These are phyloP conservation scores for Pugionium dolabratum DNA, from an alignment of 345 rosid genomes.

Conservation along the genomic window DNA sequence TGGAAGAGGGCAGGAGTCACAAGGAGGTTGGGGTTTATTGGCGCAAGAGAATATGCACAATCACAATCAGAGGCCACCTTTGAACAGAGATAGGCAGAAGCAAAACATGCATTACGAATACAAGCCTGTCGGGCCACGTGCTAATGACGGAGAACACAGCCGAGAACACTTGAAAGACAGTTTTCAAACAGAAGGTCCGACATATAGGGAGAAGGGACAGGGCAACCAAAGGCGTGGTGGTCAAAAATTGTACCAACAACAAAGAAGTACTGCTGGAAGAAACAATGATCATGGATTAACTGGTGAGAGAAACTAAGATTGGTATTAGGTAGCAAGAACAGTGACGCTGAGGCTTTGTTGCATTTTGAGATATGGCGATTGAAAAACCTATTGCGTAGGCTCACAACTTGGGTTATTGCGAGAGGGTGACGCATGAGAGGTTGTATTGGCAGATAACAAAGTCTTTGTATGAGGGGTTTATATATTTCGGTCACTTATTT, in stretches of 20 bases:
- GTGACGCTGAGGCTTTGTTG: conserved; percentile 21
- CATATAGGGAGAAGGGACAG: conserved; percentile 72
- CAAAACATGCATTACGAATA: conserved; percentile 69
- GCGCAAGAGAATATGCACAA: conserved; percentile 60
- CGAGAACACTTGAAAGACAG: conserved; percentile 56
- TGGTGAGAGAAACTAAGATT: conserved; percentile 35
- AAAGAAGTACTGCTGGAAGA: conserved; percentile 46
- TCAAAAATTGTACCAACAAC: conserved; percentile 50
- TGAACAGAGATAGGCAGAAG: conserved; percentile 63
- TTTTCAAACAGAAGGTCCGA: conserved; percentile 51
- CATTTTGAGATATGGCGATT: conserved; percentile 29
- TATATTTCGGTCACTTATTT: conserved; percentile 25
- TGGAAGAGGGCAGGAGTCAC: conserved; percentile 61
- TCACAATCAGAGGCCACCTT: conserved; percentile 52
- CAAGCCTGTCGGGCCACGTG: conserved; percentile 70
- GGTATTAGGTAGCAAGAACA: conserved; percentile 35
- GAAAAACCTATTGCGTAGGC: conserved; percentile 26
- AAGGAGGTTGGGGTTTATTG: conserved; percentile 68
- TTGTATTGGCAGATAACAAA: conserved; percentile 31
- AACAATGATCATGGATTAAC: conserved; percentile 47
- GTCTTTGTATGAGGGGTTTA: conserved; percentile 13
- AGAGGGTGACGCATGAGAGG: too few species aligned
- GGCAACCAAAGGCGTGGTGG: conserved; percentile 62
- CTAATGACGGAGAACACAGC: conserved; percentile 41
- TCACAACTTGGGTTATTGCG: conserved; percentile 14